Evolutionary conservation across 2,329 filamentous ascomycete genomes (phyloP).

Genomic region (Cladosporium sp.): DNA sequence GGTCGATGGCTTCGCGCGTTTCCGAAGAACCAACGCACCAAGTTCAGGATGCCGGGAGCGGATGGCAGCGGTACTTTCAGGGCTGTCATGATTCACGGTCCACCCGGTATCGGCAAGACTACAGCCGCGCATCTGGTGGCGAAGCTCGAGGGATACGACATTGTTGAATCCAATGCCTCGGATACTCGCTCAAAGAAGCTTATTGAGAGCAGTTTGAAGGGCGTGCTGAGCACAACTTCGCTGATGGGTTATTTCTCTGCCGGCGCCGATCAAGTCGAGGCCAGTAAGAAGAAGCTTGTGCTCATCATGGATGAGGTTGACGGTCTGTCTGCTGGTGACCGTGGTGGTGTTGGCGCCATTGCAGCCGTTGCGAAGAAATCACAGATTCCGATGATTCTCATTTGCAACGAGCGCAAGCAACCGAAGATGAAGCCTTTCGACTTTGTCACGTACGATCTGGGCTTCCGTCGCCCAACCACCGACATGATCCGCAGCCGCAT

Average conservation of each 20-base stretch:
- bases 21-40: constrained; percentile 67
- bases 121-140: constrained; percentile 93
- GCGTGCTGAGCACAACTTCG: constrained; percentile 89
- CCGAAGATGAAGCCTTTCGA: constrained; percentile 99
- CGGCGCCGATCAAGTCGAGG: constrained; percentile 73
- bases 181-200: constrained; percentile 94
- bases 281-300: constrained; percentile 83
- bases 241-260: constrained; percentile 84
- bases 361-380: constrained; percentile 95
- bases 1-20: constrained; percentile 82
- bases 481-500: constrained; percentile 88
- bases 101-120: constrained; percentile 94
- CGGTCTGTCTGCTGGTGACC: constrained; percentile 95
- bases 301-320: constrained; percentile 99
- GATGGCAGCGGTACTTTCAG: constrained; percentile 79
- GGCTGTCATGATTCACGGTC: constrained; percentile 91
- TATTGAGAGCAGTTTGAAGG: constrained; percentile 79
- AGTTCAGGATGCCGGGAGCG: constrained; percentile 75
- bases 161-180: constrained; percentile 92
- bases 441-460: constrained; percentile 72
- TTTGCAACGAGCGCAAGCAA: constrained; percentile 88
- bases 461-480: constrained; percentile 81
- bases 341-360: constrained; percentile 88
- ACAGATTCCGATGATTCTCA: constrained; percentile 88
- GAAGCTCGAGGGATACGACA: constrained; percentile 85